These are phyloP conservation scores for Puya raimondii DNA, from an alignment of 176 grass and related monocot species.

Conservation along the genomic window DNA sequence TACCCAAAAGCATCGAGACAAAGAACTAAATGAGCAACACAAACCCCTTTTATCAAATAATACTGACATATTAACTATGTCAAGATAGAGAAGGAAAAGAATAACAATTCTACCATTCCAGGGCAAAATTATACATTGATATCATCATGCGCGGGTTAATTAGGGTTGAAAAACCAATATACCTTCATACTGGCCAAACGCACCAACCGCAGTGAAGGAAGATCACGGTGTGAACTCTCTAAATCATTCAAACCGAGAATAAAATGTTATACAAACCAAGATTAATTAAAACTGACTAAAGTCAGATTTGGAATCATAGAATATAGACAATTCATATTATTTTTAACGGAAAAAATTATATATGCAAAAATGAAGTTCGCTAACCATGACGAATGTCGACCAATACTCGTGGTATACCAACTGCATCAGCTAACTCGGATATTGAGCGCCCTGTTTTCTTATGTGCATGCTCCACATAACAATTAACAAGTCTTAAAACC, in stretches of 20 bases:
- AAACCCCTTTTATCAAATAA: too few relatives aligned
- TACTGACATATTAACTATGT: too few relatives aligned
- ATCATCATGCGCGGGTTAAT: too few relatives aligned
- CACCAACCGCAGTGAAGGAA: constrained; percentile 66
- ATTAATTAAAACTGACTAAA: too few relatives aligned
- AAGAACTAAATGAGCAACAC: too few relatives aligned
- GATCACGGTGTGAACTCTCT: constrained; percentile 81
- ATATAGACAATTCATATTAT: too few relatives aligned
- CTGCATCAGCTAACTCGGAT: constrained; percentile 59
- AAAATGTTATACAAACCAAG: constrained; percentile 5
- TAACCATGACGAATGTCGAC: constrained; percentile 96
- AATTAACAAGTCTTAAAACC: constrained; percentile 71
- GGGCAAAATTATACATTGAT: too few relatives aligned
- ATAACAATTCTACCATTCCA: too few relatives aligned
- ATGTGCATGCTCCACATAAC: constrained; percentile 49
- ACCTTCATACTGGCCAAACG: constrained; percentile 74
- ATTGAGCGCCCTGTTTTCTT: constrained; percentile 74
- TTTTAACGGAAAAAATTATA: too few relatives aligned
- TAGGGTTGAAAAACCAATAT: constrained; percentile 3
- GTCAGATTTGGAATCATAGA: neutral
- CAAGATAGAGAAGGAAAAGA: too few relatives aligned
- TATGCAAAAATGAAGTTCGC: constrained; percentile 7
- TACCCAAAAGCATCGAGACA: too few relatives aligned
- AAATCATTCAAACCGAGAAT: constrained; percentile 12
- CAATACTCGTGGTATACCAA: constrained; percentile 79